Base-by-base conservation (phyloP, 805 yeast genomes). In the Hanseniaspora meyeri region DNA sequence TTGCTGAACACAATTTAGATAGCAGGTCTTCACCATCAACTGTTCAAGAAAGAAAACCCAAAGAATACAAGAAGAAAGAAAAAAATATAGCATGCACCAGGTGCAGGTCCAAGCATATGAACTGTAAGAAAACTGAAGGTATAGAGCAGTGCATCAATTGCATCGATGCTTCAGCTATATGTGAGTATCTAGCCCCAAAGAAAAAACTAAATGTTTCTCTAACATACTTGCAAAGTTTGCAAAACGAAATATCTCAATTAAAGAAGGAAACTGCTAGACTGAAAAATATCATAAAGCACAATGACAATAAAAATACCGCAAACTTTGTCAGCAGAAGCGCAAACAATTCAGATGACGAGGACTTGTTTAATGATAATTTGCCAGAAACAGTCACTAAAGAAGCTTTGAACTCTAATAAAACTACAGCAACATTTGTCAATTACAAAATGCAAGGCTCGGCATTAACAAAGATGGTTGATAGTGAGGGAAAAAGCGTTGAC, bases 161-260 rank as follows among this genome's bases (percentile, higher is more conserved):
- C 64, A 68, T 67, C 14, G 65, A 74, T 50, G 78, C 83, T 16
- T 75, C 74, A 50, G 70, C 80, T 3, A 72, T 73, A 24, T 85
- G 93, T 69, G 88, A 83, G 62, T 85, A 83, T 61, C 75, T 78
- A 19, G 87, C 82, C 63, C 86, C 83, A 10, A 85, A 83, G 51
- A 82, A 79, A 69, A 83, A 85, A 62, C 74, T 85, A 12, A 86
- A 83, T 32, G 84, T 85, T 0, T 82, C 89, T 1, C 76, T 84
- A 79, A 81, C 79, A 62, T 85, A 85, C 63, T 64, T 85, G 51
- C 78, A 79, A 59, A 79, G 78, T 62, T 67, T 85, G 16, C 91
- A 85, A 61, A 84, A 80, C 52, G 86, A 82, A 60, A 77, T 85
- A 19, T 78, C 84, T 0, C 70, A 77, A 49, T 68, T 84, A 62